These are phyloP conservation scores for Microcos paniculata DNA, from an alignment of 345 rosid species.

Conservation along the genomic window DNA sequence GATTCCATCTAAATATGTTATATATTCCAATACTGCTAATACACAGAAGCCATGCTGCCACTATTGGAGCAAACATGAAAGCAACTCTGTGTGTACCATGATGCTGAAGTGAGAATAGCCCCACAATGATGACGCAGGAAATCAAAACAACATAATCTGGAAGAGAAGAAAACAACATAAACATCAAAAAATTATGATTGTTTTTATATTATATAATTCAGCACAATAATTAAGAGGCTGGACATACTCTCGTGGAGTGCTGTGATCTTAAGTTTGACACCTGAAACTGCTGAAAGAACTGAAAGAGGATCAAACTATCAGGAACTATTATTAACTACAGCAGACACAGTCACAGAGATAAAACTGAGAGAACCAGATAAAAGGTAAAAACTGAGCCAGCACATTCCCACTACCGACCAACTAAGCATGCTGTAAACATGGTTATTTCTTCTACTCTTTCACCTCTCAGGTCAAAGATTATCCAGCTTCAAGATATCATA, in stretches of 20 bases:
- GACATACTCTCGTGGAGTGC: slow-evolving; percentile 72
- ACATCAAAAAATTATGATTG: background rate
- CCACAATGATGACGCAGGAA: slow-evolving; percentile 68
- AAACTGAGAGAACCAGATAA: background rate
- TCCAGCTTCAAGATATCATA: background rate
- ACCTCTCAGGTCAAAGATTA: background rate
- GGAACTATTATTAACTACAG: background rate
- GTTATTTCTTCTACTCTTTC: background rate
- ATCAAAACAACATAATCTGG: slow-evolving; percentile 67
- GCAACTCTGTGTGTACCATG: slow-evolving; percentile 80
- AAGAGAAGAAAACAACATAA: slow-evolving; percentile 12
- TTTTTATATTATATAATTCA: background rate
- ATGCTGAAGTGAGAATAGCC: slow-evolving; percentile 83
- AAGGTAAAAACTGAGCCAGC: background rate
- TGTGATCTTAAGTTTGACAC: slow-evolving; percentile 54
- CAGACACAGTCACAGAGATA: background rate
- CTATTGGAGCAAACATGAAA: slow-evolving; percentile 76
- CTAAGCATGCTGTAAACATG: background rate
- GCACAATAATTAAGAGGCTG: slow-evolving; percentile 3
- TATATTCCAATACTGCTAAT: slow-evolving; percentile 69
- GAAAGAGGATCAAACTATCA: slow-evolving; percentile 26
- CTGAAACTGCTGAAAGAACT: slow-evolving; percentile 88
- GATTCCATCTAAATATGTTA: slow-evolving; percentile 78
- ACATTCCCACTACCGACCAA: background rate
- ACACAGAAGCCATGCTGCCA: slow-evolving; percentile 73